Evolutionary conservation across 108 stramenopile species (phyloP).

Genomic region (Seminavis robusta): DNA sequence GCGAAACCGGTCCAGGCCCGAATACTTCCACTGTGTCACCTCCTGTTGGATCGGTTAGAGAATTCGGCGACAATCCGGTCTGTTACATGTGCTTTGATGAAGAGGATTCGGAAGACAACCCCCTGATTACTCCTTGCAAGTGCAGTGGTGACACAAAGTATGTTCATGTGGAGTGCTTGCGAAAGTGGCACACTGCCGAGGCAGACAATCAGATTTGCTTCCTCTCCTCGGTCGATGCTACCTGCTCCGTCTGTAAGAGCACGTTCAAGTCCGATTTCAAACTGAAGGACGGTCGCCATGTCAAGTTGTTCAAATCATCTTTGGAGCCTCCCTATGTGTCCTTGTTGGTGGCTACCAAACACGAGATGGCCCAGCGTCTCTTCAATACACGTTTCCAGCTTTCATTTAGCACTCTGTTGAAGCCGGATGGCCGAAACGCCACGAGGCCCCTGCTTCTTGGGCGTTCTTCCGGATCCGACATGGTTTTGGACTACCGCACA

Average conservation of each 20-base stretch:
- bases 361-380: constrained; percentile 92
- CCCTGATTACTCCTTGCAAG: constrained; percentile 86
- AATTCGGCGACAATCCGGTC: constrained; percentile 65
- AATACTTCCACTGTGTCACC: constrained; percentile 16
- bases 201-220: constrained; percentile 93
- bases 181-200: constrained; percentile 91
- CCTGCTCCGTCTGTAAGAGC: constrained; percentile 94
- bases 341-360: constrained; percentile 93
- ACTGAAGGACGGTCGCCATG: constrained; percentile 80
- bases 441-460: constrained; percentile 89
- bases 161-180: constrained; percentile 86
- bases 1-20: constrained; percentile 9
- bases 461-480: constrained; percentile 91
- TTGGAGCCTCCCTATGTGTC: constrained; percentile 95
- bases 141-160: constrained; percentile 85
- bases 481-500: constrained; percentile 95
- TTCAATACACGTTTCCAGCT: constrained; percentile 97
- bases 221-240: constrained; percentile 91
- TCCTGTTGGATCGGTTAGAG: not conserved
- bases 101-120: constrained; percentile 79
- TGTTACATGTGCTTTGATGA: constrained; percentile 99
- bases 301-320: constrained; percentile 90
- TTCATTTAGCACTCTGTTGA: constrained; percentile 89
- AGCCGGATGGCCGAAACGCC: constrained; percentile 85
- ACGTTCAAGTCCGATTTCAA: constrained; percentile 97